phyloP scores from a whole-genome alignment of 148 eudicot species.

The Oxyria digyna region DNA sequence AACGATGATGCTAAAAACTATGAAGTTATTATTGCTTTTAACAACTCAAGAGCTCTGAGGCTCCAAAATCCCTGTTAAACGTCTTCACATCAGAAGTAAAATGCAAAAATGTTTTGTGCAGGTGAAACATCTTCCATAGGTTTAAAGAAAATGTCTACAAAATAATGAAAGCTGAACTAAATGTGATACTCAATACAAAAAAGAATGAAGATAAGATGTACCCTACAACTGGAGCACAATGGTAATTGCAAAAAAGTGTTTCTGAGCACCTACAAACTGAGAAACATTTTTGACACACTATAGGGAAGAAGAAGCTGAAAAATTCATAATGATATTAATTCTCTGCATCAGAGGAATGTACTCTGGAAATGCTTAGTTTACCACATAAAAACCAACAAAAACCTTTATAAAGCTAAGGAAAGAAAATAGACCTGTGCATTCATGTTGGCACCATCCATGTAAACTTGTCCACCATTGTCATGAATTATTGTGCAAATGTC shows the following conservation, averaged over 20 bases:
- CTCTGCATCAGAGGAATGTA: not conserved
- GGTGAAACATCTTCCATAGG: too few species aligned
- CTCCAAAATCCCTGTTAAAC: too few species aligned
- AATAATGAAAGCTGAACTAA: not conserved
- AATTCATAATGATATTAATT: not conserved
- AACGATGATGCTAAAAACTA: too few species aligned
- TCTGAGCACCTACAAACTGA: not conserved
- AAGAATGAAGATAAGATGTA: too few species aligned
- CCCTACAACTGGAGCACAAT: not conserved
- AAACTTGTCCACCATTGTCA: conserved; percentile 98
- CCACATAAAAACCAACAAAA: not conserved
- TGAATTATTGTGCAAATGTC: conserved; percentile 95
- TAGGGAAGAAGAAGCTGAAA: not conserved
- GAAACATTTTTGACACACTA: not conserved
- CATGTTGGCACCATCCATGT: conserved; percentile 99
- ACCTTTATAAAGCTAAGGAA: not conserved
- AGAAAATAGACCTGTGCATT: conserved; percentile 71
- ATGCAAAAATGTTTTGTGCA: too few species aligned
- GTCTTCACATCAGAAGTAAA: too few species aligned
- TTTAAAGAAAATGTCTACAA: too few species aligned
- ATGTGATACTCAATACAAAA: not conserved
- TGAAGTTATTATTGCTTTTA: too few species aligned
- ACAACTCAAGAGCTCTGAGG: too few species aligned
- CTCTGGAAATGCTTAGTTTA: not conserved
- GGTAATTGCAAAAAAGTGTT: not conserved